Base-by-base conservation (phyloP, 257 asterid genomes). In the Coffea eugenioides region DNA sequence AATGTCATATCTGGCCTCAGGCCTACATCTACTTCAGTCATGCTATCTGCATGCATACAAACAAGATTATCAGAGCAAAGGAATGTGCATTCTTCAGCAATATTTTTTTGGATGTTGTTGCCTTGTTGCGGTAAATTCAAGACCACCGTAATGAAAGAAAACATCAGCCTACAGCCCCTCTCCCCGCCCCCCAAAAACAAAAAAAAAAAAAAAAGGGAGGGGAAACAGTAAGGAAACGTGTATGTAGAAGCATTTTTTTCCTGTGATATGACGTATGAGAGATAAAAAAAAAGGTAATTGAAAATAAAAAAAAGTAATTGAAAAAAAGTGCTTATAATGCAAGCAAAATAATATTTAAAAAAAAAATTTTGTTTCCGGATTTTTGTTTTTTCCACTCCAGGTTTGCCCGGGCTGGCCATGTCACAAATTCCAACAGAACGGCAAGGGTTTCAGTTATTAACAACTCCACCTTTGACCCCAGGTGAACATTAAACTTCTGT, bases 21-120 rank as follows among this genome's bases (percentile, higher is more conserved):
- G 54, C 93, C 93, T 12, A 90, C 91, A 36, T 93, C 94, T 25
- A 64, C 88, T 83, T 71, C 91, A 71, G 83, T 89, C 91, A 92
- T 86, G 83, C 75, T 83, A 83, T 93, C 98, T 93, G 93, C 90
- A 77, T 25, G 36, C 46, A 3, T 11, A 20, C n/a, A 81, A 72
- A 49, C 7, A 36, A 70, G 48, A 70, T 21, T 48, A 31, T 69
- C 23, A 70, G 61, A 66, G 31, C n/a, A 43, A 57, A 45, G 9
- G 45, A 46, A 51, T 3, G 73, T 20, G 73, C 36, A 1, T 20
- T 12, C 23, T 20, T 5, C 0, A 3, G 27, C 62, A 2, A 57
- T 45, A 68, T 49, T 23, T n/a, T 10, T 41, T 20, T 45, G 27
- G 34, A 36, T 36, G 72, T 23, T 68, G 6, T 36, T 34, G 46